Evolutionary conservation across 31 red algal genomes (phyloP).

Genomic region (Bonnemaisonia californica): DNA sequence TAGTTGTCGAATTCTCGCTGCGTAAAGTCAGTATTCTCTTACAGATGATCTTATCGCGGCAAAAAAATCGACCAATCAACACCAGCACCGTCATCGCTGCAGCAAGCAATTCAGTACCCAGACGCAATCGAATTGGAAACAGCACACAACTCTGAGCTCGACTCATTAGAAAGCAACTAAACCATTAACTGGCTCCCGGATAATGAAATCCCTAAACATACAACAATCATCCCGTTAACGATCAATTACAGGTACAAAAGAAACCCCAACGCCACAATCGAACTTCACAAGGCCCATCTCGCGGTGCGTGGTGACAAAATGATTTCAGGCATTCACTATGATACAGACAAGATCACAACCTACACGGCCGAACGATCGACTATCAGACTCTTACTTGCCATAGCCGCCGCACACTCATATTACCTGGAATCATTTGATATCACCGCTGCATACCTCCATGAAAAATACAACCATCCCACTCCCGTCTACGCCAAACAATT

Average conservation of each 20-base stretch:
- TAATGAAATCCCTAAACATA: too few relatives aligned
- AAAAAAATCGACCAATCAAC: not conserved
- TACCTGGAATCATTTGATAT: conserved; percentile 24
- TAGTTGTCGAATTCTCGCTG: too few relatives aligned
- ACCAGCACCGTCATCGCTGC: not conserved
- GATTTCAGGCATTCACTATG: too few relatives aligned
- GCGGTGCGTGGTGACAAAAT: conserved; percentile 9
- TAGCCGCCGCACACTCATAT: not conserved
- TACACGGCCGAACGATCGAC: conserved; percentile 22
- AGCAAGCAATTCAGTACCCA: conserved; percentile 5
- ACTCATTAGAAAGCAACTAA: not conserved
- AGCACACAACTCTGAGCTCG: not conserved
- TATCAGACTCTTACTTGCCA: not conserved
- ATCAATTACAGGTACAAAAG: conserved; percentile 19
- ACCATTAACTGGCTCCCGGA: not conserved
- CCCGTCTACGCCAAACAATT: conserved; percentile 21
- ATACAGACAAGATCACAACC: too few relatives aligned
- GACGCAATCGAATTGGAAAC: not conserved
- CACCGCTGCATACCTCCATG: conserved; percentile 25
- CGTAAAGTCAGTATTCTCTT: too few relatives aligned
- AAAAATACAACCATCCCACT: conserved; percentile 10
- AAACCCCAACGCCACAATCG: not conserved
- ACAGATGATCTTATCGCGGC: too few relatives aligned
- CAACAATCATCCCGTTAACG: not conserved
- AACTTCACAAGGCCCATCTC: not conserved